Conservation (phyloP, 2,329 filamentous ascomycete species). For the Pseudogymnoascus sp. region DNA sequence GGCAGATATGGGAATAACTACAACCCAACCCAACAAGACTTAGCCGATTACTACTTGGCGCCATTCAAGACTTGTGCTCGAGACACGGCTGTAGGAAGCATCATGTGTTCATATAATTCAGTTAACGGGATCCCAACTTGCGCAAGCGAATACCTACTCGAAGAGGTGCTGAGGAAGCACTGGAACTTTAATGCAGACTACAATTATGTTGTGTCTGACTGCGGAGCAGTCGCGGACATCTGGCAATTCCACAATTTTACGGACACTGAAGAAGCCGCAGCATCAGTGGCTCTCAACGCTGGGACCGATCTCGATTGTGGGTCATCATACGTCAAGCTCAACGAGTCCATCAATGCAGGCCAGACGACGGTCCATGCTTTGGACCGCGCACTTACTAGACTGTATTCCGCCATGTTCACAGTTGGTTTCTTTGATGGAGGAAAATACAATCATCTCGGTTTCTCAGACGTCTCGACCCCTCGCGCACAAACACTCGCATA, state of each 20-base stretch:
- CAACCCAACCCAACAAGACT: constrained; percentile 49
- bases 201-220: constrained; percentile 58
- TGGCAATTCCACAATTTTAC: neutral
- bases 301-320: constrained; percentile 3
- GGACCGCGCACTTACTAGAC: constrained; percentile 41
- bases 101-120: constrained; percentile 57
- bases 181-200: constrained; percentile 56
- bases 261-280: neutral
- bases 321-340: neutral
- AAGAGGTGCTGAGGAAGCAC: constrained; percentile 54
- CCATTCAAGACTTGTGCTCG: constrained; percentile 56
- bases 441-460: constrained; percentile 44
- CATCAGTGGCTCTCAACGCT: neutral
- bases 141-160: constrained; percentile 52
- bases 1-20: constrained; percentile 45
- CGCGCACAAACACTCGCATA: constrained; percentile 17
- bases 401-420: constrained; percentile 46
- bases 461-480: constrained; percentile 29
- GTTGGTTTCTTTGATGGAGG: constrained; percentile 51
- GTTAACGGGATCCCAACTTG: constrained; percentile 60
- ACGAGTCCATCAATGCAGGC: constrained; percentile 24
- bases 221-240: constrained; percentile 53
- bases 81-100: constrained; percentile 42
- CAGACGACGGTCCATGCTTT: constrained; percentile 38
- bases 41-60: constrained; percentile 60